These are phyloP conservation scores for Malassezia caprae DNA, from an alignment of 1,284 basidiomycete genomes.

Conservation along the genomic window DNA sequence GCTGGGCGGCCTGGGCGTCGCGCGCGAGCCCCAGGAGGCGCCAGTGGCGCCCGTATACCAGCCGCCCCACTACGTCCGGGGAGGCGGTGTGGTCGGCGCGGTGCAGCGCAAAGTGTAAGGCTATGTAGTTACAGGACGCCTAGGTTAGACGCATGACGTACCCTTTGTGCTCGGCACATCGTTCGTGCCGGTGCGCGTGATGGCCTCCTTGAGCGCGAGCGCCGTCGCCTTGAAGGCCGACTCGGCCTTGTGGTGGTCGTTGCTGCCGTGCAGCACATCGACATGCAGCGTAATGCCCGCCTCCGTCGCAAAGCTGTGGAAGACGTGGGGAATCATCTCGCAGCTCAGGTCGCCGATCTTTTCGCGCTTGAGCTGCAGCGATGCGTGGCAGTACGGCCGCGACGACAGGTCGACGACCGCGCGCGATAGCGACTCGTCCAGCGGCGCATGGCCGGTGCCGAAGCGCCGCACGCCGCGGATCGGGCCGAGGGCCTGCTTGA, in stretches of 20 bases:
- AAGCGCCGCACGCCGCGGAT: constrained; percentile 88
- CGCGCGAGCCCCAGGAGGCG: neutral
- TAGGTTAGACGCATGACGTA: neutral
- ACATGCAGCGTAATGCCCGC: constrained; percentile 85
- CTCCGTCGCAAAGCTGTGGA: constrained; percentile 83
- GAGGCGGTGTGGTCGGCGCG: constrained; percentile 17
- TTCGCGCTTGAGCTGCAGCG: constrained; percentile 68
- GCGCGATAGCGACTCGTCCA: constrained; percentile 79
- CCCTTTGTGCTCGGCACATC: constrained; percentile 98
- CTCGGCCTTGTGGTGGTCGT: constrained; percentile 97
- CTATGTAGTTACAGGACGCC: neutral
- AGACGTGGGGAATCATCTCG: constrained; percentile 94
- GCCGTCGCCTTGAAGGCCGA: constrained; percentile 96
- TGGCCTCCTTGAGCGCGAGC: constrained; percentile 85
- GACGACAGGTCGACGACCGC: constrained; percentile 98
- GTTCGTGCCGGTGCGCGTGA: constrained; percentile 73
- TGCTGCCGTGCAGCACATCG: constrained; percentile 83
- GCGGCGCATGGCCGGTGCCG: constrained; percentile 88
- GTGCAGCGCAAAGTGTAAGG: constrained; percentile 14
- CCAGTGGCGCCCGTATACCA: neutral
- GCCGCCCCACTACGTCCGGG: constrained; percentile 12
- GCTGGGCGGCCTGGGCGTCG: constrained; percentile 1
- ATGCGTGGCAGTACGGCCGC: constrained; percentile 84
- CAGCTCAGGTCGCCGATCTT: constrained; percentile 78
- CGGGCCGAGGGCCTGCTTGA: constrained; percentile 89